Evolutionary conservation across 495 filamentous ascomycete species (phyloP).

Genomic region (Usnea hakonensis): DNA sequence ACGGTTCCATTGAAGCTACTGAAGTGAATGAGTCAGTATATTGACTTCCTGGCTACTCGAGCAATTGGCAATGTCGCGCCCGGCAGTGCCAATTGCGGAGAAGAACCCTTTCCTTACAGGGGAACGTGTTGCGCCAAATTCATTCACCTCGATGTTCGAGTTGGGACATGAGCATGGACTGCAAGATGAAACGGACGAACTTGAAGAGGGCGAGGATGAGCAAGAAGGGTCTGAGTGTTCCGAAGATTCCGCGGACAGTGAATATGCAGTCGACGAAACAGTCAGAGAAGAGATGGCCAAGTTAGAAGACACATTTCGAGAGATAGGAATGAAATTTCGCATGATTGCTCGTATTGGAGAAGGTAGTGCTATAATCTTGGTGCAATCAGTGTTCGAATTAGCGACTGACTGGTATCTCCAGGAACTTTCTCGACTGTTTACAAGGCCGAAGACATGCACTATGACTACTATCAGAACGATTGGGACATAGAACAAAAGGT

Average conservation of each 20-base stretch:
- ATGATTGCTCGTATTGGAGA: conserved; percentile 96
- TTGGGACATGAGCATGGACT: not conserved
- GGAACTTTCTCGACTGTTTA: conserved; percentile 98
- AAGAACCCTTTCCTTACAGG: conserved; percentile 12
- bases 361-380: conserved; percentile 44
- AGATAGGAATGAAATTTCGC: conserved; percentile 75
- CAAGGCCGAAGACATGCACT: conserved; percentile 92
- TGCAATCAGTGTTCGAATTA: not conserved
- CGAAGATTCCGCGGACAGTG: conserved; percentile 44
- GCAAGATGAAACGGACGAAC: conserved; percentile 30
- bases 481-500: conserved; percentile 73
- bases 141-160: not conserved
- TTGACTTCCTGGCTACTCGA: not conserved
- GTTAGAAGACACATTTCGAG: conserved; percentile 71
- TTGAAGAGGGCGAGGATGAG: conserved; percentile 25
- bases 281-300: conserved; percentile 80
- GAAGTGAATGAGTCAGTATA: not conserved
- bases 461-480: conserved; percentile 72
- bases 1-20: not conserved
- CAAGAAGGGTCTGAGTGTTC: conserved; percentile 28
- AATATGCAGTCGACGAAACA: conserved; percentile 60
- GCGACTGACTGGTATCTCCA: conserved; percentile 26
- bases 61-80: conserved; percentile 5
- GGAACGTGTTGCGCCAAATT: conserved; percentile 5
- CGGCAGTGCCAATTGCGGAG: conserved; percentile 5